Evolutionary conservation across 306 rosid genomes (phyloP).

Genomic region (Erythrophleum fordii): DNA sequence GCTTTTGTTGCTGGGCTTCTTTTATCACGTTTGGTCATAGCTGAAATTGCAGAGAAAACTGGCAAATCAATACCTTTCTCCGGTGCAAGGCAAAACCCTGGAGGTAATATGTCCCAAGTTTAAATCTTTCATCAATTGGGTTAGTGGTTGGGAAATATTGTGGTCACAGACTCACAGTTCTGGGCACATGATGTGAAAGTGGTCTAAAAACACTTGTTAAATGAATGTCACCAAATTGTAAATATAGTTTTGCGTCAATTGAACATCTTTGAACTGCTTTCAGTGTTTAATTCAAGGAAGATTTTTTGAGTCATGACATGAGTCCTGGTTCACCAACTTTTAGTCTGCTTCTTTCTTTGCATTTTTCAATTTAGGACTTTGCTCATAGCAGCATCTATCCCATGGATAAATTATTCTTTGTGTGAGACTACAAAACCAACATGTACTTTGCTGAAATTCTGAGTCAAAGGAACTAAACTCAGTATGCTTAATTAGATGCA

Average conservation of each 20-base stretch:
- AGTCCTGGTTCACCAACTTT: background rate
- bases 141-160: background rate
- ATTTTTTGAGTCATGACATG: background rate
- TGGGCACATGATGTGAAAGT: background rate
- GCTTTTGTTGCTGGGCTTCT: constrained; percentile 79
- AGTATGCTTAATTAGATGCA: background rate
- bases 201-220: background rate
- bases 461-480: background rate
- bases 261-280: background rate
- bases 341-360: background rate
- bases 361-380: background rate
- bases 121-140: background rate
- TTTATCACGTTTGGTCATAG: constrained; percentile 61
- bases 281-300: background rate
- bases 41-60: constrained; percentile 61
- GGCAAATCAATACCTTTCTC: constrained; percentile 43
- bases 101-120: constrained; percentile 51
- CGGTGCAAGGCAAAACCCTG: constrained; percentile 38
- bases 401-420: background rate
- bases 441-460: background rate
- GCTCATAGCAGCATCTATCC: background rate
- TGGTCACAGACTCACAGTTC: background rate
- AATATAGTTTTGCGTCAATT: background rate
- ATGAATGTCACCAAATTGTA: background rate
- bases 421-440: background rate